Percentiles rank a stretch among this genome's conserved stretches.
These are phyloP conservation scores for Epichloe gansuensis DNA, from an alignment of 2,329 filamentous ascomycete genomes.

Conservation along the genomic window DNA sequence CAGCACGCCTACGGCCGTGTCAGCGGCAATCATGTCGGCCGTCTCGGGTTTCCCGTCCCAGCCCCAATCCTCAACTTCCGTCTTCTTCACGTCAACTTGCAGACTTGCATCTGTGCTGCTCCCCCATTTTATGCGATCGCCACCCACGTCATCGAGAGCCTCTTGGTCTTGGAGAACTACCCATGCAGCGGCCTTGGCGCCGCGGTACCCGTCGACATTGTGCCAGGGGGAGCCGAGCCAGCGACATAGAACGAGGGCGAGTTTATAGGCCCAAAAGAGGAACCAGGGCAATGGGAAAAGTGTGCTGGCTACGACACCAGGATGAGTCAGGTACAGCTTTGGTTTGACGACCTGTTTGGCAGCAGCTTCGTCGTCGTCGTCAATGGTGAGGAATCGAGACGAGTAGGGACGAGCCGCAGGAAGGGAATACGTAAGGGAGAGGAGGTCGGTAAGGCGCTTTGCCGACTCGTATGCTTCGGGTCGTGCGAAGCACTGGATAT, in stretches of 20 bases:
- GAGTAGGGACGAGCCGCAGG: conserved; percentile 48
- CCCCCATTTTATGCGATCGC: conserved; percentile 67
- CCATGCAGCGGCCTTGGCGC: conserved; percentile 66
- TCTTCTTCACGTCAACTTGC: conserved; percentile 52
- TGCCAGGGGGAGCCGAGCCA: conserved; percentile 81
- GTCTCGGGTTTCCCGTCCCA: conserved; percentile 47
- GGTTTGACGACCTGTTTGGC: conserved; percentile 26
- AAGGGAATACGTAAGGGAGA: conserved; percentile 60
- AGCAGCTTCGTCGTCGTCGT: conserved; percentile 10
- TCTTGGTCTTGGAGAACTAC: conserved; percentile 56
- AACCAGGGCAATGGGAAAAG: conserved; percentile 64
- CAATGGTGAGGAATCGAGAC: conserved; percentile 37
- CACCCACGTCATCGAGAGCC: conserved; percentile 42
- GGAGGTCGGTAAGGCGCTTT: conserved; percentile 76
- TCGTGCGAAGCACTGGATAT: conserved; percentile 61
- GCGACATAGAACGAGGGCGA: conserved; percentile 58
- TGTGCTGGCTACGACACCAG: conserved; percentile 71
- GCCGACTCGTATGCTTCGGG: conserved; percentile 65
- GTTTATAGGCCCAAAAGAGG: conserved; percentile 55
- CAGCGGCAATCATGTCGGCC: conserved; percentile 27
- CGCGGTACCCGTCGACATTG: conserved; percentile 59
- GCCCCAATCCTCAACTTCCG: conserved; percentile 81
- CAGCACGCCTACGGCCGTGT: conserved; percentile 32
- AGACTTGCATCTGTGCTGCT: conserved; percentile 51
- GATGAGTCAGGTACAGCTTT: conserved; percentile 67